Base-by-base conservation (phyloP, 1,284 basidiomycete genomes). In the Quambalaria eucalypti region DNA sequence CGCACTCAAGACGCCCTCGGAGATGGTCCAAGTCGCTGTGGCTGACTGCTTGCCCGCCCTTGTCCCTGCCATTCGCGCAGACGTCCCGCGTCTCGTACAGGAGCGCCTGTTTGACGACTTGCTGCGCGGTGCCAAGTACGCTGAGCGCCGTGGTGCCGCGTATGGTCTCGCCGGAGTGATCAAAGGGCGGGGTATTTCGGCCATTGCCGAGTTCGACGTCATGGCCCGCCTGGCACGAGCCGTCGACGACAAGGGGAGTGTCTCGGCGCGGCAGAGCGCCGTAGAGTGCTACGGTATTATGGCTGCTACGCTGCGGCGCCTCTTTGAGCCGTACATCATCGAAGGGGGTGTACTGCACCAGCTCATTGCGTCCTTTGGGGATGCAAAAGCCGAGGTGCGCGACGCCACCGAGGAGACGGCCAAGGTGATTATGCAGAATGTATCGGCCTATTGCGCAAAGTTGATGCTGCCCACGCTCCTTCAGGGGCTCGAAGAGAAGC, bases 21-120 rank as follows among this genome's bases (percentile, higher is more conserved):
- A 99, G 76, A 85, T 93, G 65, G 95, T 99, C 0, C 93, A 98
- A 76, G 86, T 90, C 51, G 93, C 95, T 0, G 91, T 98, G 0
- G 89, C 92, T 0, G 95, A 97, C 56, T 79, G 78, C 79, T 80
- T 98, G 8, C 86, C 90, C 0, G 90, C 91, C 1, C 81, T 99
- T 5, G 87, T 93, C 39, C 82, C 81, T 38, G 78, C 85, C 40
- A 87, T 89, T 80, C 80, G 81, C 51, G 58, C 71, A 40, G 73
- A 78, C 23, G 71, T 76, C 6, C 79, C 82, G 0, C 82, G 83
- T 42, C 77, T 80, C 48, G 81, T 85, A n/a, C n/a, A n/a, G n/a
- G 79, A 82, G 16, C 77, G 79, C 26, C 81, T 98, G 21, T 83
- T 93, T 48, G 86, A 89, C 56, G 80, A 82, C 59, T 81, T 75